Evolutionary conservation across 169 alveolate genomes (phyloP), one percentile per base, ranked within the genome.

Genomic region (Perkinsus olseni): DNA sequence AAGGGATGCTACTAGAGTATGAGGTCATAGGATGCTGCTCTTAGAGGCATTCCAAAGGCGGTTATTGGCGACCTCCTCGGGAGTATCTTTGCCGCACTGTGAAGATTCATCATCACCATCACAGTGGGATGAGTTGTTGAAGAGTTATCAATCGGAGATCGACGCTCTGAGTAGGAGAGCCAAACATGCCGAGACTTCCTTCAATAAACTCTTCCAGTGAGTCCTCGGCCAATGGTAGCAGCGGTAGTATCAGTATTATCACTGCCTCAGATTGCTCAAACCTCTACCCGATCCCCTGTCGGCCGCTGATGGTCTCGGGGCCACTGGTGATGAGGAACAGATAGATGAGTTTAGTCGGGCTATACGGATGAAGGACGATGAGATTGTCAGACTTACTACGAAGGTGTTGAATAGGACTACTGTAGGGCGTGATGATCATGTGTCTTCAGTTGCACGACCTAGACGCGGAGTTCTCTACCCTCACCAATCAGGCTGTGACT

Each of bases 141-240:
- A 74, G 62, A 92, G 36, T 37, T 93, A 93, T 38, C 94, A 93
- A 62, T 74, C 40, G 38, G 94, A 93, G 74, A 62, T 93, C 51
- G 94, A 93, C 36, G 13, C 37, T 8, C 48, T 93, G 11, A 93
- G 93, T n/a, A 48, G 91, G 20, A 24, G 94, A 0, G 94, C 94
- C 0, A 93, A 93, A 39, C 36, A 82, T 0, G 94, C 94, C 28
- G 94, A 93, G 74, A 91, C 93, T 38, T 28, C 91, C 0, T 93
- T 93, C 38, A 91, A 91, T 38, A 38, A 62, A 13, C 93, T 93
- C 48, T 62, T 51, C 62, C 93, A 93, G 90, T 91, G 38, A 3
- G 93, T 93, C 31, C 94, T 93, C 4, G 92, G 91, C 40, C 94
- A 93, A 39, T 92, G 3, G 21, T 6, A 3, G 50, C 11, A 11